Evolutionary conservation across 805 yeast genomes (phyloP).

Genomic region (Kluyveromyces nonfermentans): DNA sequence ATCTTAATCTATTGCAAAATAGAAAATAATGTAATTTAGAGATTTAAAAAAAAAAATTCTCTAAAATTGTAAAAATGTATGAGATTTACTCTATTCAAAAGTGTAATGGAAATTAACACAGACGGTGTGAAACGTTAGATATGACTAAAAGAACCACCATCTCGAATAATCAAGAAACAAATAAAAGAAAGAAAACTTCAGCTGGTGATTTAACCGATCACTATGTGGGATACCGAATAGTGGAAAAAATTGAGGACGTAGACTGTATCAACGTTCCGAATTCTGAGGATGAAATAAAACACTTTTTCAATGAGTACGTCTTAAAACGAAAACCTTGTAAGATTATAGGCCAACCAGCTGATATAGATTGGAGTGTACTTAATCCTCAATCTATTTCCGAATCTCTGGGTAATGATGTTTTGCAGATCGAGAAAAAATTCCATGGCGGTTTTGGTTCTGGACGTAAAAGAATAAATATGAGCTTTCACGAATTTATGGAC

Average conservation of each 20-base stretch:
- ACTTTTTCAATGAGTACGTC: slow-evolving; percentile 35
- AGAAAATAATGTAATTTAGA: too few relatives aligned
- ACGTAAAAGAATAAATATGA: slow-evolving; percentile 40
- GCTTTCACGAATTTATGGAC: slow-evolving; percentile 39
- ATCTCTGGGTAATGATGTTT: slow-evolving; percentile 29
- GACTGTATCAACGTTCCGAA: slow-evolving; percentile 16
- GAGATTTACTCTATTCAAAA: too few relatives aligned
- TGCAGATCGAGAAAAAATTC: slow-evolving; percentile 51
- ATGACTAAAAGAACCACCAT: too few relatives aligned
- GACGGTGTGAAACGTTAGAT: too few relatives aligned
- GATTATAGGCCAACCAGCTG: slow-evolving; percentile 31
- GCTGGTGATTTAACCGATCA: background rate
- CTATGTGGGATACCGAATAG: slow-evolving; percentile 16
- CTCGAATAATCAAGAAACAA: too few relatives aligned
- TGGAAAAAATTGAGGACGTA: slow-evolving; percentile 5
- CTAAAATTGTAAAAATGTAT: too few relatives aligned
- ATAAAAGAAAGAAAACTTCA: background rate
- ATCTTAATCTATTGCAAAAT: too few relatives aligned
- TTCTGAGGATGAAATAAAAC: slow-evolving; percentile 11
- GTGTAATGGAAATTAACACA: too few relatives aligned
- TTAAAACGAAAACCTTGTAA: slow-evolving; percentile 41
- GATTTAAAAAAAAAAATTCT: too few relatives aligned
- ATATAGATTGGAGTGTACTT: slow-evolving; percentile 29
- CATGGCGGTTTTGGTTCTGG: slow-evolving; percentile 67
- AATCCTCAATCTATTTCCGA: slow-evolving; percentile 29